A percentile compares a stretch with the other conserved stretches of the same genome.
phyloP scores from a whole-genome alignment of 1,284 basidiomycete species.

The Ustilago loliicola region DNA sequence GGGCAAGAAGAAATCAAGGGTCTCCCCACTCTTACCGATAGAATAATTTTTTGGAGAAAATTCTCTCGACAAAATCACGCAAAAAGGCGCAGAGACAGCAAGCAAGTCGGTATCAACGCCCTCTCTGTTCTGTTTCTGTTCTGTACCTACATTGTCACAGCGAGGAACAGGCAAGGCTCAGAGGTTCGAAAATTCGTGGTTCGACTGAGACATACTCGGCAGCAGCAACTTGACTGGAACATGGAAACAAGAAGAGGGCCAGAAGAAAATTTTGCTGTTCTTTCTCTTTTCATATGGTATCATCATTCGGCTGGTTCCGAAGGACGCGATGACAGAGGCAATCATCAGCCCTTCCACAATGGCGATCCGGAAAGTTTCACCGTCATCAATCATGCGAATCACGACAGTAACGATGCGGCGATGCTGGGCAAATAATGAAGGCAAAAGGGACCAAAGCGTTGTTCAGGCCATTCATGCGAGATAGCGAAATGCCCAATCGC shows the following conservation, averaged over 20 bases:
- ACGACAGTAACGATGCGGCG: not conserved
- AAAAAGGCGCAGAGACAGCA: slow-evolving; percentile 1
- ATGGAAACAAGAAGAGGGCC: not conserved
- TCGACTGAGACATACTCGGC: not conserved
- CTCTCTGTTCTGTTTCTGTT: not conserved
- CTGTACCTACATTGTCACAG: slow-evolving; percentile 1
- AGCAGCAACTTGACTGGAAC: not conserved
- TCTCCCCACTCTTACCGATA: not conserved
- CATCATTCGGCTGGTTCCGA: not conserved
- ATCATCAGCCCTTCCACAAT: not conserved
- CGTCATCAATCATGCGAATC: not conserved
- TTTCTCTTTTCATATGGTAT: not conserved
- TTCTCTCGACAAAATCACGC: too few species aligned
- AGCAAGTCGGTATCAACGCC: slow-evolving; percentile 4
- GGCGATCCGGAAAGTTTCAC: slow-evolving; percentile 2
- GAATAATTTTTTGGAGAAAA: not conserved
- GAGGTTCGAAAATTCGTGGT: too few species aligned
- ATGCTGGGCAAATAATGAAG: not conserved
- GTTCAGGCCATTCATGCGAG: not conserved
- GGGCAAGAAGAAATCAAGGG: not conserved
- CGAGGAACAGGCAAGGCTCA: not conserved
- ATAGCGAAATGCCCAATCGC: slow-evolving; percentile 4
- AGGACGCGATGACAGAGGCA: not conserved
- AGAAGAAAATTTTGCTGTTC: slow-evolving; percentile 1
- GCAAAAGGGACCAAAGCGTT: not conserved